Base-by-base conservation (phyloP, 1,284 basidiomycete species). In the Schizophyllum amplum region DNA sequence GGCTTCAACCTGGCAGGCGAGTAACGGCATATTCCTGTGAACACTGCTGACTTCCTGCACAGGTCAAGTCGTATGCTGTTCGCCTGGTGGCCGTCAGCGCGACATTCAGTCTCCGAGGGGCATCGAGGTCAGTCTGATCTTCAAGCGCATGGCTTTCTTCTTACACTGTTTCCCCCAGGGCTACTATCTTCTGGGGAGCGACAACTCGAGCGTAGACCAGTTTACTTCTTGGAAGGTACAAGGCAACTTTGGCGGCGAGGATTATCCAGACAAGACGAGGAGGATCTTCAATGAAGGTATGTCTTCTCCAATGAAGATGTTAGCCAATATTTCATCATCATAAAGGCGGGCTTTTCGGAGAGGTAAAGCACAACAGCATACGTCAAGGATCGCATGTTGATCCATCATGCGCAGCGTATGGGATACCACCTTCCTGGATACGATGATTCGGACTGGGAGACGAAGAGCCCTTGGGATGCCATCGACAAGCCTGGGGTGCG, bases 31-130 rank as follows among this genome's bases (percentile, higher is more conserved):
- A n/a, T n/a, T n/a, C n/a, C n/a, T n/a, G n/a, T n/a, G n/a, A n/a
- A n/a, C n/a, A n/a, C n/a, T n/a, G n/a, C n/a, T n/a, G n/a, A n/a
- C n/a, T n/a, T n/a, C n/a, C n/a, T n/a, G n/a, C n/a, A n/a, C n/a
- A n/a, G n/a, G n/a, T n/a, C n/a, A n/a, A n/a, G 81, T 64, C 79
- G 81, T 61, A 81, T 80, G 77, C 79, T 79, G 2, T 71, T 76
- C 27, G 78, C 57, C 72, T 71, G 70, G 58, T 58, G 3, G 71
- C 69, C 42, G 76, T 72, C 3, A 71, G 68, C 21, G 75, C 24
- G 53, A 17, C 23, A 78, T 80, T 65, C 77, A 79, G 63, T 62
- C 65, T 0, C 76, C 78, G 5, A 68, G 78, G 57, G 78, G 77
- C 20, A 72, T 80, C 17, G 33, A 42, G 17, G 33, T 42, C 11